phyloP scores from a whole-genome alignment of 176 grass and related monocot genomes.

The Hordeum marinum region DNA sequence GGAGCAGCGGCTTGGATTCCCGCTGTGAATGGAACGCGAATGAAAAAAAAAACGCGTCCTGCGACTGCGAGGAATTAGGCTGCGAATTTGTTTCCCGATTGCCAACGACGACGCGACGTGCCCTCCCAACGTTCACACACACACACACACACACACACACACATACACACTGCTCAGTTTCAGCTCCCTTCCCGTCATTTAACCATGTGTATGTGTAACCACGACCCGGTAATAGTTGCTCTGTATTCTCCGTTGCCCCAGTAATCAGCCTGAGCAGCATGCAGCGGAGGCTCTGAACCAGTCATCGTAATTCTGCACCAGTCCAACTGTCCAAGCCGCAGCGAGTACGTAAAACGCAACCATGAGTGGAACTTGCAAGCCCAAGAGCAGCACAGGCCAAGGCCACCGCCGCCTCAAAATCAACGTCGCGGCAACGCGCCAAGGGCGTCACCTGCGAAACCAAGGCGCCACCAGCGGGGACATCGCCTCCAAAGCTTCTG shows the following conservation, averaged over 20 bases:
- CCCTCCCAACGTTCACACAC: too few relatives aligned
- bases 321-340: background rate
- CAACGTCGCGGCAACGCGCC: conserved; percentile 22
- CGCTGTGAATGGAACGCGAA: too few relatives aligned
- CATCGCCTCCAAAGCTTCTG: conserved; percentile 37
- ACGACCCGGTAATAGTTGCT: background rate
- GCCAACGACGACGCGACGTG: too few relatives aligned
- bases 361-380: background rate
- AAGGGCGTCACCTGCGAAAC: conserved; percentile 33
- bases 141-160: too few relatives aligned
- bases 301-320: background rate
- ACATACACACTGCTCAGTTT: background rate
- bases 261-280: background rate
- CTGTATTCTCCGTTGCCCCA: background rate
- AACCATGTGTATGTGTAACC: background rate
- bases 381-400: background rate
- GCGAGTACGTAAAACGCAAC: background rate
- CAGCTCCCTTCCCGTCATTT: background rate
- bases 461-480: conserved; percentile 32
- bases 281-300: background rate
- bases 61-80: too few relatives aligned
- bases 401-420: background rate
- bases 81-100: too few relatives aligned
- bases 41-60: too few relatives aligned
- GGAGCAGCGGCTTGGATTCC: too few relatives aligned